Percentiles rank a stretch among this genome's conserved stretches.
Evolutionary conservation across 75 land plant genomes (phyloP).

Genomic region (Ceratopteris richardii): DNA sequence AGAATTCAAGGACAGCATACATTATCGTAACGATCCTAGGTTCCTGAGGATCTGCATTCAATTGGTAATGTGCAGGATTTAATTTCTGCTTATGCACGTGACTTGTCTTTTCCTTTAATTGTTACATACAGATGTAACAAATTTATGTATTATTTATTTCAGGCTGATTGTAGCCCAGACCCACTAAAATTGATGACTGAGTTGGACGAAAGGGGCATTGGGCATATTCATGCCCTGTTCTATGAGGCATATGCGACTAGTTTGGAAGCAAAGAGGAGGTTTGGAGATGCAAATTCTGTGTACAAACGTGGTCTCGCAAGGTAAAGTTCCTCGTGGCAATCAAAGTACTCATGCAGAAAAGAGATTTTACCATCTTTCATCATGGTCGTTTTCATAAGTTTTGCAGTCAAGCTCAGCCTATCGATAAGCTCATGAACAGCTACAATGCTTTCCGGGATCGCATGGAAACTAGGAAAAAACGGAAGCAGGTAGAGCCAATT

Average conservation of each 20-base stretch:
- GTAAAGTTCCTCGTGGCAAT: too few species aligned
- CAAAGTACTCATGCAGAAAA: too few species aligned
- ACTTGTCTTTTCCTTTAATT: not conserved
- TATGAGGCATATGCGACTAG: constrained; percentile 71
- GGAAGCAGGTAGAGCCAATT: not conserved
- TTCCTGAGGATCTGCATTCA: constrained; percentile 85
- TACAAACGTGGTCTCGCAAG: constrained; percentile 77
- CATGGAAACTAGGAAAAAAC: constrained; percentile 5
- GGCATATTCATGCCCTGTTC: constrained; percentile 64
- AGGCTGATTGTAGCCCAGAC: constrained; percentile 88
- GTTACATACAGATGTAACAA: too few species aligned
- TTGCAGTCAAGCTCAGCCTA: constrained; percentile 6
- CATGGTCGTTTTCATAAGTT: too few species aligned
- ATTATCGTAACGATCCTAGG: constrained; percentile 72
- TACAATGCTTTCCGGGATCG: not conserved
- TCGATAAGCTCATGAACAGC: not conserved
- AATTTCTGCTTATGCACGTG: not conserved
- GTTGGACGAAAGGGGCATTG: constrained; percentile 71
- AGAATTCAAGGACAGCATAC: constrained; percentile 56
- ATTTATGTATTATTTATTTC: constrained; percentile 13
- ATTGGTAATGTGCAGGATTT: constrained; percentile 54
- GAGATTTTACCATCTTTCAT: not conserved
- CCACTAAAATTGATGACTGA: constrained; percentile 66
- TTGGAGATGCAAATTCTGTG: constrained; percentile 64
- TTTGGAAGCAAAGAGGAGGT: constrained; percentile 61